These are phyloP conservation scores for Spongospora subterranea DNA, from an alignment of 208 protist genomes.

Conservation along the genomic window DNA sequence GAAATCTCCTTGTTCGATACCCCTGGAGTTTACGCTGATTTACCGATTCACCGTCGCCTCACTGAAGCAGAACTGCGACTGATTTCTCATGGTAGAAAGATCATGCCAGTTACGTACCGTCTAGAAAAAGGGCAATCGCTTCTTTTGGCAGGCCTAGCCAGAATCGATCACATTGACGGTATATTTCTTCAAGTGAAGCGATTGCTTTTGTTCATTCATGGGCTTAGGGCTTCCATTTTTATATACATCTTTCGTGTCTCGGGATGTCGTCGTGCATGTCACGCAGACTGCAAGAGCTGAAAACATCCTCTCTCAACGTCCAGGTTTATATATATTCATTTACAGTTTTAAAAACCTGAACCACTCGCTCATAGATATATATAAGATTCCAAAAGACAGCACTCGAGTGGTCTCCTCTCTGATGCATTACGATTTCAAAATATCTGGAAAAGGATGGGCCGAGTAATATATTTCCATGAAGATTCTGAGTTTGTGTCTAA, in stretches of 20 bases:
- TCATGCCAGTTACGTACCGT: slow-evolving; percentile 3
- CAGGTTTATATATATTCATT: neutral
- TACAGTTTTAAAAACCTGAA: neutral
- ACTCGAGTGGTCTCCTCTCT: neutral
- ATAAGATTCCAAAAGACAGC: neutral
- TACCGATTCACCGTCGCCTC: neutral
- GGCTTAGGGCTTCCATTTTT: neutral
- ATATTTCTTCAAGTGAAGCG: neutral
- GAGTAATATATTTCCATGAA: neutral
- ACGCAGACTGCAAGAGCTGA: neutral
- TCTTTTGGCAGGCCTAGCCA: neutral
- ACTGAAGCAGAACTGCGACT: neutral
- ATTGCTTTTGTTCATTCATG: slow-evolving; percentile 21
- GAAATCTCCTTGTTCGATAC: slow-evolving; percentile 10
- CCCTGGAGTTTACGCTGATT: slow-evolving; percentile 30
- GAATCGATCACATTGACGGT: slow-evolving; percentile 37
- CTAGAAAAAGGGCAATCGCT: slow-evolving; percentile 26
- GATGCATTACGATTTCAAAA: neutral
- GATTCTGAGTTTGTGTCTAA: neutral
- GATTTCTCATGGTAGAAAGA: neutral
- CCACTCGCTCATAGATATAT: too few species aligned
- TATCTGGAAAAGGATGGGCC: neutral
- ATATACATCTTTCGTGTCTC: slow-evolving; percentile 14
- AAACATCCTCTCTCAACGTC: neutral
- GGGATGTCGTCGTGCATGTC: neutral